Evolutionary conservation across 2,329 filamentous ascomycete genomes (phyloP).

Genomic region (Ophiosphaerella herpotricha): DNA sequence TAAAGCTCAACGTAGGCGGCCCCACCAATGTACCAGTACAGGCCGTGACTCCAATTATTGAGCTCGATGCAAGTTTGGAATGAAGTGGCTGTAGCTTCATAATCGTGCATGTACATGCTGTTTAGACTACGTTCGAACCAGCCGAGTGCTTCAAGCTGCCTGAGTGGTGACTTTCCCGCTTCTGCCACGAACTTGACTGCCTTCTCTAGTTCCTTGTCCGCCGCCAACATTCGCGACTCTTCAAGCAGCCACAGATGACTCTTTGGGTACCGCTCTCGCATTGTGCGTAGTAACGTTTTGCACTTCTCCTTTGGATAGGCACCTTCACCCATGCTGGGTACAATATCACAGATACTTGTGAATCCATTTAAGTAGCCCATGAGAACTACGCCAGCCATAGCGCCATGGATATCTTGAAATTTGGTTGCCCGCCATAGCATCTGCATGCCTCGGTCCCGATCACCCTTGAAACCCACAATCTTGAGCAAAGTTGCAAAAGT

Average conservation of each 20-base stretch:
- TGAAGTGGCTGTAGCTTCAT: slow-evolving; percentile 70
- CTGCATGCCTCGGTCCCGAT: slow-evolving; percentile 77
- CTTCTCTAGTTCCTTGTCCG: slow-evolving; percentile 67
- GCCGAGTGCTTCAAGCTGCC: slow-evolving; percentile 83
- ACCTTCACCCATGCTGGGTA: slow-evolving; percentile 66
- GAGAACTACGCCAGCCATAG: slow-evolving; percentile 79
- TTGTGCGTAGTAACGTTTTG: slow-evolving; percentile 67
- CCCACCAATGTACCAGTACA: slow-evolving; percentile 90
- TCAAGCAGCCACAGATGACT: slow-evolving; percentile 87
- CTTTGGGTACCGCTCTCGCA: slow-evolving; percentile 78
- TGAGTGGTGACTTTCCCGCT: slow-evolving; percentile 71
- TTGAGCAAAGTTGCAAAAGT: slow-evolving; percentile 85
- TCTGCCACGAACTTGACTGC: slow-evolving; percentile 69
- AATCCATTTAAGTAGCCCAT: slow-evolving; percentile 88
- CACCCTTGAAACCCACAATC: slow-evolving; percentile 88
- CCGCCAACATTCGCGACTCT: slow-evolving; percentile 76
- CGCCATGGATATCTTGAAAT: slow-evolving; percentile 89
- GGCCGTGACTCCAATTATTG: slow-evolving; percentile 86
- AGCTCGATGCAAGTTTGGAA: slow-evolving; percentile 63
- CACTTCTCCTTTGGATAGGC: slow-evolving; percentile 73
- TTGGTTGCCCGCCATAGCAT: slow-evolving; percentile 91
- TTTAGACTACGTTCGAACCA: slow-evolving; percentile 83
- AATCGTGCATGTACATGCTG: slow-evolving; percentile 78
- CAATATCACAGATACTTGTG: slow-evolving; percentile 84
- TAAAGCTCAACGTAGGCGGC: slow-evolving; percentile 81